Base-by-base conservation (phyloP, 208 protist species). In the Leptomonas seymouri region DNA sequence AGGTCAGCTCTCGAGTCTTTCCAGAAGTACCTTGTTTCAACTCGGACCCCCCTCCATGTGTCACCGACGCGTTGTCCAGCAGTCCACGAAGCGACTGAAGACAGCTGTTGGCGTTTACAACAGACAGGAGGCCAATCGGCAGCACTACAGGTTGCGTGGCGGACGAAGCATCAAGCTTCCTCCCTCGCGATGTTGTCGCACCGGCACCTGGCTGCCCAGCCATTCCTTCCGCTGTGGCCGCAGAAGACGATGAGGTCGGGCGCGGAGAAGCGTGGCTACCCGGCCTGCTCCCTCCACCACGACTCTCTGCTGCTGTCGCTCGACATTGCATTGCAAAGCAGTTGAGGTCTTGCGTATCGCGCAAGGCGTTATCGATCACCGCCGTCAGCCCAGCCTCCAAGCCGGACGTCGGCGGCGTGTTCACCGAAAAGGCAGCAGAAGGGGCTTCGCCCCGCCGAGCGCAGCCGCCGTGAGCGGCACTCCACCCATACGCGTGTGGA, bases 91-190 rank as follows among this genome's bases (percentile, higher is more conserved):
- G 59, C 15, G 55, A 67, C 12, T 71, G 58, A 3, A 80, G 48
- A 28, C 74, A 70, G 28, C 45, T 57, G 51, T 62, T 62, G 20
- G 76, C 21, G 57, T 81, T 63, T 3, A 57, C 30, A 12, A 87
- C 71, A 8, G 76, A 78, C 5, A 87, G 46, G 9, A 87, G 41
- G 14, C 65, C 67, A 48, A 87, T 82, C 1, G 82, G 82, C 53
- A 81, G 59, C 39, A 81, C 42, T 14, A 25, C 30, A 1, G 67
- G 46, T 28, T 39, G 49, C 4, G 44, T 63, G 15, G 44, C 50
- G n/a, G 50, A 58, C 16, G n/a, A 14, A 36, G 28, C 9, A 18
- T 18, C 31, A 28, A 23, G 50, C 23, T 21, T 49, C 51, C 21
- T 45, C 39, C 1, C n/a, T 15, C 21, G 57, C 7, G 20, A 44